Base-by-base conservation (phyloP, 2,329 filamentous ascomycete species). In the Microdochium nivale region DNA sequence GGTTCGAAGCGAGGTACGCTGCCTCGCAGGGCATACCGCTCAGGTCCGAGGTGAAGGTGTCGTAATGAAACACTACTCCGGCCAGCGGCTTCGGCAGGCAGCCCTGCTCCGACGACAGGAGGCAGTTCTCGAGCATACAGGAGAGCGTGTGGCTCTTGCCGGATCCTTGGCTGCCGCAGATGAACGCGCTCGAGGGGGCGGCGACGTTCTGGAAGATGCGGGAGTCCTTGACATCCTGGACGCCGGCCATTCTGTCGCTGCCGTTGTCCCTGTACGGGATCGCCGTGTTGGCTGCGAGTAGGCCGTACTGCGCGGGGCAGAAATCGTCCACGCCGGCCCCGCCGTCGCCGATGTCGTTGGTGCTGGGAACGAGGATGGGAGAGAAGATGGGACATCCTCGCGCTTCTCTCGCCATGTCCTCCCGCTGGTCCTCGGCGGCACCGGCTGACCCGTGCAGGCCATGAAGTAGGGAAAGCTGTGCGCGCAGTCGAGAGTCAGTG, bases 61-160 rank as follows among this genome's bases (percentile, higher is more conserved):
- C 81, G 53, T 83, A 87, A 54, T 87, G 81, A 48, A 87, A 86
- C 0, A 87, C 76, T 0, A 87, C 65, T 0, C 79, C 81, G 0
- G 80, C 79, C 0, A 86, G 66, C 0, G 81, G 81, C 0, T 67
- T 67, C 0, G 72, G 70, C 1, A 84, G 67, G 0, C 63, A 60
- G 5, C 75, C 78, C 0, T 76, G 67, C 0, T 62, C 58, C 0
- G 70, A 76, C 0, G 63, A 57, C 1, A 81, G 64, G 0, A 86
- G 66, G 35, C 76, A 83, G 55, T 80, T 83, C 59, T 86, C 82
- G 0, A 79, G 60, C 1, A 79, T 55, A 48, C 75, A 80, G 1
- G 76, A 76, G 1, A 84, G 67, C 0, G 79, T 82, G 54, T 86
- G 81, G 47, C 78, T 82, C 60, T 86, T 86, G 0, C 83, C 83